A percentile compares a stretch with the other conserved stretches of the same genome.
Conservation (phyloP, 495 filamentous ascomycete species). For the Penicillium samsonianum region DNA sequence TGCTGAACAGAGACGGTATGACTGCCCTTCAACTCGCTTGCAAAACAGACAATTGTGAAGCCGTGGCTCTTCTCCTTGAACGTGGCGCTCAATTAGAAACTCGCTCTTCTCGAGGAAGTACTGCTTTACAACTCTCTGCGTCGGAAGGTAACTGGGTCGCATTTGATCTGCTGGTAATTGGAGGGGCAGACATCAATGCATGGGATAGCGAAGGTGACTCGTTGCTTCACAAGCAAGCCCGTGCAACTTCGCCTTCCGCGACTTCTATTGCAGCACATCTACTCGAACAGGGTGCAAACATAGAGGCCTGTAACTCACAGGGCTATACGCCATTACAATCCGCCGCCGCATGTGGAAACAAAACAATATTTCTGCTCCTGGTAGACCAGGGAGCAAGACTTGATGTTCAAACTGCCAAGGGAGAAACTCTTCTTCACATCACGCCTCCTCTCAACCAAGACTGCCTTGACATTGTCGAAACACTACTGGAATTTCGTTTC, state of each 20-base stretch:
- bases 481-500: conserved; percentile 18
- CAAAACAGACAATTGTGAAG: conserved; percentile 36
- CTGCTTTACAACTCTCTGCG: conserved; percentile 34
- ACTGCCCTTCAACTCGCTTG: conserved; percentile 37
- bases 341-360: conserved; percentile 35
- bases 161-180: conserved; percentile 35
- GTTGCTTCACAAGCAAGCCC: conserved; percentile 34
- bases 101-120: conserved; percentile 24
- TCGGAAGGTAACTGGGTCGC: conserved; percentile 31
- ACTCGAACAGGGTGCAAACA: conserved; percentile 34
- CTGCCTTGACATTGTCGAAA: conserved; percentile 33
- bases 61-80: conserved; percentile 32
- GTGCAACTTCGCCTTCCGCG: background rate
- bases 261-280: conserved; percentile 24
- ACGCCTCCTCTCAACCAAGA: conserved; percentile 28
- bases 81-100: conserved; percentile 26
- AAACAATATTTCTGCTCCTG: conserved; percentile 29
- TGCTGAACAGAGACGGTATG: conserved; percentile 27
- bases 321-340: conserved; percentile 37
- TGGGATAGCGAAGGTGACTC: conserved; percentile 33
- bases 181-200: conserved; percentile 38
- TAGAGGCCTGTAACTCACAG: conserved; percentile 34
- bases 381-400: conserved; percentile 31
- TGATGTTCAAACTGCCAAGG: conserved; percentile 30
- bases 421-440: conserved; percentile 34